A percentile compares a stretch with the other conserved stretches of the same genome.
Conservation (phyloP, 2,329 filamentous ascomycete species). For the Neophaeococcomyces mojaviensis region DNA sequence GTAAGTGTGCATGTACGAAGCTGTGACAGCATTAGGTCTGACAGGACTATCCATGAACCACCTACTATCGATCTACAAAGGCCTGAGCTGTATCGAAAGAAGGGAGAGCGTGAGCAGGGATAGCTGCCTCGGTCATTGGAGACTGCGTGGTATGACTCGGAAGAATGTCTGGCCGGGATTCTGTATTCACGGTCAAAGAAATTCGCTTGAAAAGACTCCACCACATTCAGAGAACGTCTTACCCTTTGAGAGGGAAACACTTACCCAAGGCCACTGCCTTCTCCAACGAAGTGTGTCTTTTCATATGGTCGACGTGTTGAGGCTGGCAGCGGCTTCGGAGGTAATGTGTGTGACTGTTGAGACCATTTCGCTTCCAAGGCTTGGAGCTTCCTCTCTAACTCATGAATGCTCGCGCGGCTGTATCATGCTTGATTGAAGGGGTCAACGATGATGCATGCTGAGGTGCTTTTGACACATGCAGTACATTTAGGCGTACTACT, state of each 20-base stretch:
- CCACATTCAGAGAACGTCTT: too few species aligned
- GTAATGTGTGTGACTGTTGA: too few species aligned
- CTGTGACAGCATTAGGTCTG: conserved; percentile 4
- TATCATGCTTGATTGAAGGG: conserved; percentile 20
- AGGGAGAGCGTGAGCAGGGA: too few species aligned
- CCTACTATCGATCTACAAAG: not conserved
- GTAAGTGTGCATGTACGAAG: conserved; percentile 18
- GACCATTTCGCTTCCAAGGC: not conserved
- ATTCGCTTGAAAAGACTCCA: too few species aligned
- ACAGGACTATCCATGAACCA: not conserved
- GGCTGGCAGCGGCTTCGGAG: too few species aligned
- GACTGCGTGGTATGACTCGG: too few species aligned
- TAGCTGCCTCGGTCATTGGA: too few species aligned
- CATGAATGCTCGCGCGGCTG: conserved; percentile 24
- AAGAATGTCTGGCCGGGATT: too few species aligned
- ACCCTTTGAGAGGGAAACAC: too few species aligned
- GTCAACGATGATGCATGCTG: conserved; percentile 26
- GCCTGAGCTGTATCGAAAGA: conserved; percentile 17
- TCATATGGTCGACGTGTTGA: not conserved
- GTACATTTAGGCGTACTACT: conserved; percentile 26
- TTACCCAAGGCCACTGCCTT: conserved; percentile 10
- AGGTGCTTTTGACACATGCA: conserved; percentile 23
- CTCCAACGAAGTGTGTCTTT: conserved; percentile 15
- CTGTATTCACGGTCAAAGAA: too few species aligned
- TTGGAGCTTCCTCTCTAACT: conserved; percentile 24